A percentile compares a stretch with the other conserved stretches of the same genome.
These are phyloP conservation scores for Yamadazyma taylorii DNA, from an alignment of 1,139 yeast genomes.

Conservation along the genomic window DNA sequence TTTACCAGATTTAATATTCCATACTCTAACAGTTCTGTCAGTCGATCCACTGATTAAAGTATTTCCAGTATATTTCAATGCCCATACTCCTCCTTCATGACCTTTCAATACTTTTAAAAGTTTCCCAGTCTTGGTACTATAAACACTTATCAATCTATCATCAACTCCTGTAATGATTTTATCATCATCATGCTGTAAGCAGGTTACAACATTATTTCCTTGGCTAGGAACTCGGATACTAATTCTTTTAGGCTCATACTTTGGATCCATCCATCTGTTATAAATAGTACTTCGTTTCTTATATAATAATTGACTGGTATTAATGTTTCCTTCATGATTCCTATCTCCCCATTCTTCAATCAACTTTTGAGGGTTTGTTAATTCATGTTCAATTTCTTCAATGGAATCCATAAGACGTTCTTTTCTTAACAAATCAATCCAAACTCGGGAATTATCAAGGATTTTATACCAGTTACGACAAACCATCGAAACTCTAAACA, in stretches of 20 bases:
- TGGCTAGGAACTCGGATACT: constrained; percentile 58
- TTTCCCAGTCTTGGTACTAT: constrained; percentile 73
- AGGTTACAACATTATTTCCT: constrained; percentile 84
- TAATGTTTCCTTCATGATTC: constrained; percentile 18
- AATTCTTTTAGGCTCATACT: constrained; percentile 65
- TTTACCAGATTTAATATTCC: constrained; percentile 76
- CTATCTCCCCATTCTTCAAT: constrained; percentile 34
- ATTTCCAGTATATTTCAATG: constrained; percentile 83
- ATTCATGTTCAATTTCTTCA: constrained; percentile 35
- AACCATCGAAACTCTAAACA: constrained; percentile 64
- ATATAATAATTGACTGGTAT: constrained; percentile 56
- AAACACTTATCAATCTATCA: constrained; percentile 78
- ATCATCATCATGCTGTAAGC: constrained; percentile 90
- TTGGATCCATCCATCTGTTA: constrained; percentile 81
- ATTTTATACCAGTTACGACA: constrained; percentile 68
- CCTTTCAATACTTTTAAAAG: constrained; percentile 72
- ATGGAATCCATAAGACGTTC: constrained; percentile 50
- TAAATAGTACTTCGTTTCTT: constrained; percentile 65
- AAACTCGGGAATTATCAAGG: constrained; percentile 58
- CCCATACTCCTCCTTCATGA: constrained; percentile 99
- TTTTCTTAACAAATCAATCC: constrained; percentile 55
- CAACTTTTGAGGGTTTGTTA: constrained; percentile 27
- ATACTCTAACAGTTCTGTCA: constrained; percentile 82
- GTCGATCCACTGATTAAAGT: constrained; percentile 88
- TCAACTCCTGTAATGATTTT: constrained; percentile 93